These are phyloP conservation scores for Fusarium sp. DNA, from an alignment of 2,329 filamentous ascomycete genomes.

Conservation along the genomic window DNA sequence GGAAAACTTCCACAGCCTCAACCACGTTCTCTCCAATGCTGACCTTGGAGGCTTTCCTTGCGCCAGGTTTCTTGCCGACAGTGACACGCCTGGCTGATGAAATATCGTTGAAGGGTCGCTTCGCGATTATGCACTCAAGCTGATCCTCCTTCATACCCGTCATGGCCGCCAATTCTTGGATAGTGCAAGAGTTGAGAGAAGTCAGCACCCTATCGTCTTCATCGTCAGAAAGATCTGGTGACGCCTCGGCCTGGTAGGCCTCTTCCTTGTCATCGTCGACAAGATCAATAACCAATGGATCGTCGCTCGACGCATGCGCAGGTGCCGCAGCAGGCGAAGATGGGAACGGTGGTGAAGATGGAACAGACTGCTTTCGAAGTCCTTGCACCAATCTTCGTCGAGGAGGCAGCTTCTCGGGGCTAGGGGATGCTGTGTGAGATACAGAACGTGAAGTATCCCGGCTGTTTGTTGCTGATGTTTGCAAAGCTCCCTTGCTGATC, in stretches of 20 bases:
- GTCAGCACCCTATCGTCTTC: constrained; percentile 68
- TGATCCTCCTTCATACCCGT: constrained; percentile 77
- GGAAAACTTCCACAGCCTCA: constrained; percentile 73
- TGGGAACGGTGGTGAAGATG: constrained; percentile 38
- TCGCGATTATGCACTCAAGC: constrained; percentile 74
- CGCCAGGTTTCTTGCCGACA: constrained; percentile 59
- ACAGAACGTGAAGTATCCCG: constrained; percentile 25
- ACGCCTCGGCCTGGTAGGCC: constrained; percentile 52
- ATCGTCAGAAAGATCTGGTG: constrained; percentile 46
- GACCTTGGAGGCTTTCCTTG: constrained; percentile 58
- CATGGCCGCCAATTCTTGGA: constrained; percentile 82
- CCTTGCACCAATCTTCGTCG: constrained; percentile 54
- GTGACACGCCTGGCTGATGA: constrained; percentile 74
- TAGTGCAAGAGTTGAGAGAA: constrained; percentile 84
- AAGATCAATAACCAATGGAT: constrained; percentile 51
- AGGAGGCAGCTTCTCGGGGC: constrained; percentile 48
- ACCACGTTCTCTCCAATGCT: constrained; percentile 65
- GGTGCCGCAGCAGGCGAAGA: constrained; percentile 31
- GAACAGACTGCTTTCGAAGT: constrained; percentile 42
- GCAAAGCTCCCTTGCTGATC: constrained; percentile 48
- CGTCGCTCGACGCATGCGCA: constrained; percentile 48
- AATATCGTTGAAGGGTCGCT: constrained; percentile 78
- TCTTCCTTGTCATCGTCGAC: constrained; percentile 58
- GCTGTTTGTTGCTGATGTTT: constrained; percentile 30
- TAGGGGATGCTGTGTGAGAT: constrained; percentile 40